A percentile compares a stretch with the other conserved stretches of the same genome.
phyloP scores from a whole-genome alignment of 768 basidiomycete genomes.

The Hydnomerulius pinastri region DNA sequence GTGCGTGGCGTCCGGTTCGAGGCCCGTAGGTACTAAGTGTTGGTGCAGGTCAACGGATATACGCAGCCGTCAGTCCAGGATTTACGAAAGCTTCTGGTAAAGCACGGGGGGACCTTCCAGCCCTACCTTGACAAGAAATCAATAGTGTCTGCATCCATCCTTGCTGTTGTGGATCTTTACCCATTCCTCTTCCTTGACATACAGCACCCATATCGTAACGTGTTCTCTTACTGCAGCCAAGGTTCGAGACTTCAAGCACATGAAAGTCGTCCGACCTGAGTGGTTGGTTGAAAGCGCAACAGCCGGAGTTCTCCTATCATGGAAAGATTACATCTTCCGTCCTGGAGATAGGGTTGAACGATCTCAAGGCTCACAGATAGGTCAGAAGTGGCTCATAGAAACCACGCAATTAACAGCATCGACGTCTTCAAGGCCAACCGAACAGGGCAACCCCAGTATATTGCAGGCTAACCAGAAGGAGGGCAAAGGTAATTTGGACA shows the following conservation, averaged over 20 bases:
- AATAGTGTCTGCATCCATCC: constrained; percentile 53
- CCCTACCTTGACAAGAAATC: constrained; percentile 83
- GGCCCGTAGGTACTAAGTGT: not conserved
- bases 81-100: constrained; percentile 74
- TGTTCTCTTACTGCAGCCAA: constrained; percentile 90
- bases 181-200: not conserved
- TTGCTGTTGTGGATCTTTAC: not conserved
- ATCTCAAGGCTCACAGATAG: constrained; percentile 45
- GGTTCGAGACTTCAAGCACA: constrained; percentile 80
- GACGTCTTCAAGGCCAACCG: not conserved
- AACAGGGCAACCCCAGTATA: not conserved
- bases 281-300: constrained; percentile 88
- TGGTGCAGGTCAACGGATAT: constrained; percentile 80
- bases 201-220: constrained; percentile 89
- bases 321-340: constrained; percentile 71
- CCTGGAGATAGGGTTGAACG: constrained; percentile 49
- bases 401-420: constrained; percentile 7
- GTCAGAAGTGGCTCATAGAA: constrained; percentile 19
- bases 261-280: constrained; percentile 87
- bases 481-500: constrained; percentile 1
- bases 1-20: constrained; percentile 48
- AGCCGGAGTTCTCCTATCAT: constrained; percentile 68
- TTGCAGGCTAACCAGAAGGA: not conserved
- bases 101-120: constrained; percentile 81
- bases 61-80: constrained; percentile 87